These are phyloP conservation scores for Bimuria novae-zelandiae DNA, from an alignment of 2,329 filamentous ascomycete genomes.

Conservation along the genomic window DNA sequence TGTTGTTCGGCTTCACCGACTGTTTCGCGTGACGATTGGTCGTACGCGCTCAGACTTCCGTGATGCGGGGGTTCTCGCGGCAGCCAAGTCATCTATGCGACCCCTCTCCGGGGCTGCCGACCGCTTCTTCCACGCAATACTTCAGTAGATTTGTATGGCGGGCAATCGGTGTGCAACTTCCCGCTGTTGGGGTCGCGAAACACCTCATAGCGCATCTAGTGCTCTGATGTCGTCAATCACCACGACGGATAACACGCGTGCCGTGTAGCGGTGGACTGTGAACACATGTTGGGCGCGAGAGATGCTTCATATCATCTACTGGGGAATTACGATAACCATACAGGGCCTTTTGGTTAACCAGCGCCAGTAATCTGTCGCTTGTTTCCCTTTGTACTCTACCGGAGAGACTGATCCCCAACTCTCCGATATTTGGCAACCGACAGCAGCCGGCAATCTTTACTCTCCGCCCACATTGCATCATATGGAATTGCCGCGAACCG, in stretches of 20 bases:
- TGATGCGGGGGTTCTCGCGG: slow-evolving; percentile 10
- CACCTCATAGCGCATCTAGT: not conserved
- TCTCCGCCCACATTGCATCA: too few species aligned
- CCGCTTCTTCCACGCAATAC: slow-evolving; percentile 18
- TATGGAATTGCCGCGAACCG: too few species aligned
- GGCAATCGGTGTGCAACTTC: slow-evolving; percentile 18
- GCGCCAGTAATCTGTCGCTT: too few species aligned
- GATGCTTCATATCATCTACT: too few species aligned
- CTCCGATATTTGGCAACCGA: too few species aligned
- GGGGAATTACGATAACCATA: too few species aligned
- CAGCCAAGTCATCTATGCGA: slow-evolving; percentile 13
- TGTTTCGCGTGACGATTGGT: slow-evolving; percentile 15
- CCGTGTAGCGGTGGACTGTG: not conserved
- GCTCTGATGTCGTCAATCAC: not conserved
- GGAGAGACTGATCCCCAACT: too few species aligned
- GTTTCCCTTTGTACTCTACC: too few species aligned
- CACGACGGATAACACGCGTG: not conserved
- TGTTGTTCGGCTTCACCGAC: slow-evolving; percentile 11
- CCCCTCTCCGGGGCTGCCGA: slow-evolving; percentile 18
- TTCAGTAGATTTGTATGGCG: slow-evolving; percentile 10
- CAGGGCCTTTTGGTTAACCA: too few species aligned
- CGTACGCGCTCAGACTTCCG: slow-evolving; percentile 1
- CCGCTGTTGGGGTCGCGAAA: not conserved
- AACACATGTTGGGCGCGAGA: too few species aligned
- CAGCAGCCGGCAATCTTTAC: not conserved